These are phyloP conservation scores for Graphium sp. DNA, from an alignment of 2,329 filamentous ascomycete genomes.

Conservation along the genomic window DNA sequence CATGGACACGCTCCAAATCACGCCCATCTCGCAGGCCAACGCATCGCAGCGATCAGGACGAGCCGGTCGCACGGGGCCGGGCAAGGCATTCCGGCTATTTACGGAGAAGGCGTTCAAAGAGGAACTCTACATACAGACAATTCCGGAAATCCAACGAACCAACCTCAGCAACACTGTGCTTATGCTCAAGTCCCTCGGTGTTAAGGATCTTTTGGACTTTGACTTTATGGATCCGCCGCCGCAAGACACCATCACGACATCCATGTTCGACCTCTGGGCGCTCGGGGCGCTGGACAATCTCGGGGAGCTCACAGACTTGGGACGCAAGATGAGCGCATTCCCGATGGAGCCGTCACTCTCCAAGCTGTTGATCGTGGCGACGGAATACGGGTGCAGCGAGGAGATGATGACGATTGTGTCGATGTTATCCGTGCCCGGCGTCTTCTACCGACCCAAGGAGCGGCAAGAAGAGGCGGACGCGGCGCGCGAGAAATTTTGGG, in stretches of 20 bases:
- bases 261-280: constrained; percentile 94
- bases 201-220: constrained; percentile 88
- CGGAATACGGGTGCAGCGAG: constrained; percentile 82
- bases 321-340: constrained; percentile 88
- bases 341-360: constrained; percentile 95
- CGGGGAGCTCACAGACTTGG: constrained; percentile 75
- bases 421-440: constrained; percentile 91
- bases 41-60: constrained; percentile 84
- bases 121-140: constrained; percentile 90
- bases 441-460: constrained; percentile 95
- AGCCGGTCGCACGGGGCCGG: constrained; percentile 84
- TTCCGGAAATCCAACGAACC: constrained; percentile 92
- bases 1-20: constrained; percentile 97
- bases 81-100: constrained; percentile 86
- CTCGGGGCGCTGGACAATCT: constrained; percentile 86
- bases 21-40: constrained; percentile 93
- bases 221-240: constrained; percentile 99
- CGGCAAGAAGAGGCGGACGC: constrained; percentile 92
- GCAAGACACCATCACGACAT: constrained; percentile 94
- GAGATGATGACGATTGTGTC: constrained; percentile 98
- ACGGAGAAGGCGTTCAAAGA: constrained; percentile 93
- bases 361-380: constrained; percentile 84
- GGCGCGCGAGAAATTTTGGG: constrained; percentile 94
- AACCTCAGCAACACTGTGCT: constrained; percentile 92
- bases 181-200: constrained; percentile 82